Conservation (phyloP, 257 asterid genomes). For the Rehmannia glutinosa region DNA sequence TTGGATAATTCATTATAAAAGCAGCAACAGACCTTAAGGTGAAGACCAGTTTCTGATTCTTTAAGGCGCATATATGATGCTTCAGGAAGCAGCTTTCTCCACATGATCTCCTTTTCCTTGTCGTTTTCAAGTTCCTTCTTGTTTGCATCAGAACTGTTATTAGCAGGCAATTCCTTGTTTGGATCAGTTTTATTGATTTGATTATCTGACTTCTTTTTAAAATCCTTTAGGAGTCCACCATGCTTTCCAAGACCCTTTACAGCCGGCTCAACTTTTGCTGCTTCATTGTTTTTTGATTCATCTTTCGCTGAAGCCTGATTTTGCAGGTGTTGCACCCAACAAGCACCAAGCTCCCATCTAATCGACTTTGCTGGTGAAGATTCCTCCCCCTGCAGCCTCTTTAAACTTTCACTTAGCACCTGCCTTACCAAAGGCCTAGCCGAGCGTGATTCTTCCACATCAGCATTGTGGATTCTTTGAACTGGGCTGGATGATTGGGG, state of each 20-base stretch:
- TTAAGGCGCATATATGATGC: slow-evolving; percentile 66
- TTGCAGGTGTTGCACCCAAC: slow-evolving; percentile 87
- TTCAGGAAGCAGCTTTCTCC: slow-evolving; percentile 62
- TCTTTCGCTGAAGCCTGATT: slow-evolving; percentile 51
- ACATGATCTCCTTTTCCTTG: slow-evolving; percentile 49
- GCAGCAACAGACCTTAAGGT: slow-evolving; percentile 53
- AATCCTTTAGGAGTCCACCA: slow-evolving; percentile 68
- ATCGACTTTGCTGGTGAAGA: slow-evolving; percentile 39
- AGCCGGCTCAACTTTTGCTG: slow-evolving; percentile 54
- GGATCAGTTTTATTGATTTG: slow-evolving; percentile 38
- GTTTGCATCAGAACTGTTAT: slow-evolving; percentile 30
- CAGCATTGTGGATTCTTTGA: slow-evolving; percentile 48
- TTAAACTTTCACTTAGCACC: slow-evolving; percentile 57
- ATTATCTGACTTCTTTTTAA: slow-evolving; percentile 60
- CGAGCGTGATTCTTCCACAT: slow-evolving; percentile 43
- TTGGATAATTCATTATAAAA: slow-evolving; percentile 9
- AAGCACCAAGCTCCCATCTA: slow-evolving; percentile 87
- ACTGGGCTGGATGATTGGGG: slow-evolving; percentile 50
- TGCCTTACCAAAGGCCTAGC: slow-evolving; percentile 48
- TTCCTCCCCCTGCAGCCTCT: slow-evolving; percentile 47
- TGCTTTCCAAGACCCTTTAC: slow-evolving; percentile 84
- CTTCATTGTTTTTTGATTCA: slow-evolving; percentile 49
- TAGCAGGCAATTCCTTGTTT: slow-evolving; percentile 38
- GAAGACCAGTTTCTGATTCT: slow-evolving; percentile 81
- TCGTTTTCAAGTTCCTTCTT: slow-evolving; percentile 49